phyloP scores from a whole-genome alignment of 139 green algal genomes.

The Haematococcus lacustris region DNA sequence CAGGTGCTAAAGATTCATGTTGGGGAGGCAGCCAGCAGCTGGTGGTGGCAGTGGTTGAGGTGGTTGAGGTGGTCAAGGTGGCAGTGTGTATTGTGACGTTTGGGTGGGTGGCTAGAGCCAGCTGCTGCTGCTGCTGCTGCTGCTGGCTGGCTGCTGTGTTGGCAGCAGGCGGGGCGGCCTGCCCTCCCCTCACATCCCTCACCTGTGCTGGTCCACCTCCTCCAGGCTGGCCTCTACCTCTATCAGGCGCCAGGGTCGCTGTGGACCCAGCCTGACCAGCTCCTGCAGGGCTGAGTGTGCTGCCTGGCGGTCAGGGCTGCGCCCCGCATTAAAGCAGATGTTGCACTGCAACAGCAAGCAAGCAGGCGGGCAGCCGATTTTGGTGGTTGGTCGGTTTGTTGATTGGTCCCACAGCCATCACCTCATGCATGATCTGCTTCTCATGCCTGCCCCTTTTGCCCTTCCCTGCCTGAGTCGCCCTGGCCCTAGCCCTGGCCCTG shows the following conservation, averaged over 20 bases:
- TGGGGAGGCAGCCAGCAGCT: too few relatives aligned
- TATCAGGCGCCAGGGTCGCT: conserved; percentile 72
- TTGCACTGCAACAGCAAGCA: too few relatives aligned
- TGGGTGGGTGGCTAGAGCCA: not conserved
- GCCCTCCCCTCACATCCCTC: not conserved
- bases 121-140: not conserved
- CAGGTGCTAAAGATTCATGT: too few relatives aligned
- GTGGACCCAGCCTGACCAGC: conserved; percentile 44
- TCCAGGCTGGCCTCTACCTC: conserved; percentile 65
- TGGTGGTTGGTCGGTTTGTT: too few relatives aligned
- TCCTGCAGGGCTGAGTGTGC: conserved; percentile 49
- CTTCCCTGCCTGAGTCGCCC: too few relatives aligned
- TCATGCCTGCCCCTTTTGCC: too few relatives aligned
- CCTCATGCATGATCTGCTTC: too few relatives aligned
- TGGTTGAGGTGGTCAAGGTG: not conserved
- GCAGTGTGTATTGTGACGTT: not conserved
- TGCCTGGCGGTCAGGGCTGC: conserved; percentile 68
- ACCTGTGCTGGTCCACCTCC: conserved; percentile 53
- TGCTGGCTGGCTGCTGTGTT: not conserved
- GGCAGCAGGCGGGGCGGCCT: too few relatives aligned
- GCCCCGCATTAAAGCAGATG: conserved; percentile 78
- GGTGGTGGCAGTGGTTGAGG: too few relatives aligned
- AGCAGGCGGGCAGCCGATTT: too few relatives aligned
- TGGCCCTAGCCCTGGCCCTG: too few relatives aligned
- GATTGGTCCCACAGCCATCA: too few relatives aligned